These are phyloP conservation scores for Daldinia grandis DNA, from an alignment of 495 filamentous ascomycete genomes.

Conservation along the genomic window DNA sequence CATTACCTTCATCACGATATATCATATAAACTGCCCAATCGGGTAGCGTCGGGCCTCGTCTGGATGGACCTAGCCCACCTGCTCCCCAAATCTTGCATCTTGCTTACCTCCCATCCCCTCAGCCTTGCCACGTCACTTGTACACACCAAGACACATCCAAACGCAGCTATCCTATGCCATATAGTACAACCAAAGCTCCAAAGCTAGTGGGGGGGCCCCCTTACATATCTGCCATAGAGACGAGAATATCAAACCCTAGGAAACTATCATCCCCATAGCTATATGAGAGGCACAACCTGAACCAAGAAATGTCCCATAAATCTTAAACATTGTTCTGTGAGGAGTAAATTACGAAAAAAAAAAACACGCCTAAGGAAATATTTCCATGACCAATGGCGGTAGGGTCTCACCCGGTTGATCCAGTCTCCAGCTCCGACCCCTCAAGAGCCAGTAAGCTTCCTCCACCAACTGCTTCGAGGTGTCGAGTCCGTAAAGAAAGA, in stretches of 20 bases:
- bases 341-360: conserved; percentile 7
- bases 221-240: background rate
- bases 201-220: conserved; percentile 4
- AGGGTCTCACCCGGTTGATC: conserved; percentile 1
- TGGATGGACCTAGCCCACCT: conserved; percentile 9
- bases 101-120: conserved; percentile 21
- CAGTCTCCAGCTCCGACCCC: background rate
- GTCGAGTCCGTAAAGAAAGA: conserved; percentile 54
- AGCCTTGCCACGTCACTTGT: conserved; percentile 40
- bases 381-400: background rate
- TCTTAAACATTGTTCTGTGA: background rate
- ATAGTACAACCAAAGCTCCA: conserved; percentile 15
- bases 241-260: background rate
- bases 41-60: conserved; percentile 21
- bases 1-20: conserved; percentile 15
- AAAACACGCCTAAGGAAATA: conserved; percentile 12
- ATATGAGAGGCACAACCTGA: conserved; percentile 12
- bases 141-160: background rate
- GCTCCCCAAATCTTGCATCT: conserved; percentile 22
- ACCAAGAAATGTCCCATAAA: conserved; percentile 16
- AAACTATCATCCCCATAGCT: conserved; percentile 3
- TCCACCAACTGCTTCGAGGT: conserved; percentile 65
- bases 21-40: conserved; percentile 37
- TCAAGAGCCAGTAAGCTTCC: conserved; percentile 52
- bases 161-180: background rate